A percentile compares a stretch with the other conserved stretches of the same genome.
phyloP scores from a whole-genome alignment of 2,329 filamentous ascomycete genomes.

The Aspergillus tanneri region DNA sequence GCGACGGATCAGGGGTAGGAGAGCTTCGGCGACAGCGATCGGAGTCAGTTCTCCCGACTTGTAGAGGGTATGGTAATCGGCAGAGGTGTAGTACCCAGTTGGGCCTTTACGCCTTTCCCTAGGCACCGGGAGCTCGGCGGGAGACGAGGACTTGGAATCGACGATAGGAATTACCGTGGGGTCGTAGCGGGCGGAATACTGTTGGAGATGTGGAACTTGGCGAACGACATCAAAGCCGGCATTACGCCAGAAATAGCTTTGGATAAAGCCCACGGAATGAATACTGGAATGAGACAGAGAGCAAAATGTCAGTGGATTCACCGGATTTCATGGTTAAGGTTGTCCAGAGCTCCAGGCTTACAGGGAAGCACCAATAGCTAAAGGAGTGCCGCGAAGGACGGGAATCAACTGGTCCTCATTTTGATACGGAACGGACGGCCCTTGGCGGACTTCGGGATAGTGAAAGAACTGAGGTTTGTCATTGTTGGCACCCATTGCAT shows the following conservation, averaged over 20 bases:
- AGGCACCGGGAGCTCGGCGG: conserved; percentile 27
- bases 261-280: conserved; percentile 59
- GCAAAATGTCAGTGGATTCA: background rate
- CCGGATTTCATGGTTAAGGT: background rate
- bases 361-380: conserved; percentile 63
- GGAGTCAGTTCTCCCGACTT: conserved; percentile 69
- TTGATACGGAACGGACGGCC: conserved; percentile 46
- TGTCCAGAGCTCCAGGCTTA: conserved; percentile 38
- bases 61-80: conserved; percentile 77
- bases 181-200: conserved; percentile 56
- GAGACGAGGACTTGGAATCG: conserved; percentile 14
- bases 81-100: conserved; percentile 63
- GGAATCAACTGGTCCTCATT: conserved; percentile 64
- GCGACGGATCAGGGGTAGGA: conserved; percentile 69
- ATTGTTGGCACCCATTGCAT: conserved; percentile 22
- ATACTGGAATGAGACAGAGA: conserved; percentile 45
- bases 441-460: conserved; percentile 41
- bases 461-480: conserved; percentile 30
- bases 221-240: conserved; percentile 64
- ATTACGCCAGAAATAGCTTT: conserved; percentile 68
- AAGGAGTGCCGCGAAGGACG: conserved; percentile 62
- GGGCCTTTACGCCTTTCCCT: conserved; percentile 36
- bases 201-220: conserved; percentile 54
- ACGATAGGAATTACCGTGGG: conserved; percentile 55
- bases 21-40: conserved; percentile 65